Evolutionary conservation across 2,329 filamentous ascomycete genomes (phyloP), one percentile per base, ranked within the genome.

Genomic region (Apiospora aurea): DNA sequence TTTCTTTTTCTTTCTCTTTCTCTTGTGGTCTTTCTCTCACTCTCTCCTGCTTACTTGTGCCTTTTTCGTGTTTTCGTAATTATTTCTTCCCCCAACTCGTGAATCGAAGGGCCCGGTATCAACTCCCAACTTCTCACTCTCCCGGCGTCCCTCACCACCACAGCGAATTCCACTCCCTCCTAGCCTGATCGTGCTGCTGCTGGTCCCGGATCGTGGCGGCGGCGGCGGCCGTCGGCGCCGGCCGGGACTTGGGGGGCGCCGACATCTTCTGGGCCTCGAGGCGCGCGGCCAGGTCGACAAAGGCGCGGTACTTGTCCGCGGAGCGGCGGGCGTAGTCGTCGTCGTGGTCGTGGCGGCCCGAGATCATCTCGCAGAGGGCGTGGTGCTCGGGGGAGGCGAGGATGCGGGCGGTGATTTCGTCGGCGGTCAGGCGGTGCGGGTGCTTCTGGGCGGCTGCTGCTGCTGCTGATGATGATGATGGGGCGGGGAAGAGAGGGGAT

Each of bases 381-480:
- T 69, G 68, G 68, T 69, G 68, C 68, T 69, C 68, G 68, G 68
- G 67, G 18, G 68, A 69, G 21, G 43, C 29, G 29, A 69, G 46
- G 68, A 69, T 43, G 29, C 46, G 46, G 46, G 47, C 47, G 18
- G 47, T 51, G 68, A 69, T 69, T 47, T 69, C 68, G 47, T 51
- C 68, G 68, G 46, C 49, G 47, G 68, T 51, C 11, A 69, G 68
- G 14, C 68, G 26, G 47, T 26, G 38, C 6, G 26, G n/a, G 0
- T 66, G 61, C 5, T 66, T 34, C 10, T 44, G 21, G 66, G 66
- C 13, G 1, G 14, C 21, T 24, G 4, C 64, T 4, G 24, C 38
- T 43, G 14, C n/a, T 24, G 64, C 11, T 24, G 38, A 1, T 1
- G 64, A 14, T 29, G 10, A 38, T 1, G 26, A 29, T 29, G 26